Percentiles rank a stretch among this genome's conserved stretches.
phyloP scores from a whole-genome alignment of 2,329 filamentous ascomycete species.

The Talaromyces sp. region DNA sequence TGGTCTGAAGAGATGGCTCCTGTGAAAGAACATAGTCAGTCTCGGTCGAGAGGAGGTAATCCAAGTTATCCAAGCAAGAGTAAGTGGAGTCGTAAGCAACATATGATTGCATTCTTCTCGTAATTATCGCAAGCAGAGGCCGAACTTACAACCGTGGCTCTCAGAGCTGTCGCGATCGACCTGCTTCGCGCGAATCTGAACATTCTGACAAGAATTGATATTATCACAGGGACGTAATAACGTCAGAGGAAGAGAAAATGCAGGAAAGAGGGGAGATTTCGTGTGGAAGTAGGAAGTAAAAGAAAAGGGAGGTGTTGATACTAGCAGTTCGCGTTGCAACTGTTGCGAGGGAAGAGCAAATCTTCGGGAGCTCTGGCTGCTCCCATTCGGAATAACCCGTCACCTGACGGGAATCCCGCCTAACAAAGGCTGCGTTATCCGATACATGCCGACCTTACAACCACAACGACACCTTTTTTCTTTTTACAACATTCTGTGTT shows the following conservation, averaged over 20 bases:
- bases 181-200: constrained; percentile 82
- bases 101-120: neutral
- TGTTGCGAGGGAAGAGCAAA: constrained; percentile 6
- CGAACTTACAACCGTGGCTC: constrained; percentile 67
- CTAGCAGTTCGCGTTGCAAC: neutral
- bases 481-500: neutral
- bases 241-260: neutral
- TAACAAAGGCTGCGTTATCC: constrained; percentile 9
- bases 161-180: constrained; percentile 74
- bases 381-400: constrained; percentile 17
- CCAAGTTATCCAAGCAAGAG: neutral
- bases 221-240: constrained; percentile 6
- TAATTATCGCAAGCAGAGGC: constrained; percentile 13
- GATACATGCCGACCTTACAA: constrained; percentile 12
- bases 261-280: constrained; percentile 1
- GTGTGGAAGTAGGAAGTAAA: neutral
- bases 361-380: constrained; percentile 9
- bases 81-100: neutral
- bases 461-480: neutral
- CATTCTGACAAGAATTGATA: constrained; percentile 51
- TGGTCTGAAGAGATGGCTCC: constrained; percentile 54
- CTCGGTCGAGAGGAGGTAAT: constrained; percentile 22
- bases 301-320: neutral
- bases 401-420: constrained; percentile 16
- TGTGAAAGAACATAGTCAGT: constrained; percentile 48